These are phyloP conservation scores for Vigna radiata DNA, from an alignment of 306 rosid species.

Conservation along the genomic window DNA sequence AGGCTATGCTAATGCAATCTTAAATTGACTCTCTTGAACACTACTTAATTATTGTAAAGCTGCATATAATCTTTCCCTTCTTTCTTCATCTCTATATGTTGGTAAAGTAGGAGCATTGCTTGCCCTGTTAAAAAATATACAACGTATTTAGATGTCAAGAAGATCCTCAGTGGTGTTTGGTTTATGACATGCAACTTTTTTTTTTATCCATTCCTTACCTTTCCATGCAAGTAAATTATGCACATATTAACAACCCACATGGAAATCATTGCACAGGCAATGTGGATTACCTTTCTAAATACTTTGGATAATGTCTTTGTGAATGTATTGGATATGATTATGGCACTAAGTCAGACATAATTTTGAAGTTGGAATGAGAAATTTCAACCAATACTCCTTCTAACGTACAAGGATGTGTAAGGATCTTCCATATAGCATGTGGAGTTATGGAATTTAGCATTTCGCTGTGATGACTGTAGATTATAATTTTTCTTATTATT, in stretches of 20 bases:
- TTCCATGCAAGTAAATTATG: not conserved
- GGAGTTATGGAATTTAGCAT: constrained; percentile 21
- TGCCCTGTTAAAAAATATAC: not conserved
- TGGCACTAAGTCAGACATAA: not conserved
- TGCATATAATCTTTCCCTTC: not conserved
- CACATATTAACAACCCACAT: constrained; percentile 1
- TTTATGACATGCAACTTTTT: not conserved
- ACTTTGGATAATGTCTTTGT: not conserved
- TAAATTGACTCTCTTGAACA: not conserved
- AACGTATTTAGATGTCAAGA: not conserved
- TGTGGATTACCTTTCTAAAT: constrained; percentile 1
- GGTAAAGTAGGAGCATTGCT: not conserved
- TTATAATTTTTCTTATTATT: too few species aligned
- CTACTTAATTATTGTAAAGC: not conserved
- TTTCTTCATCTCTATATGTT: not conserved
- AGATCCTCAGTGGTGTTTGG: not conserved
- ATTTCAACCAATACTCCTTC: not conserved
- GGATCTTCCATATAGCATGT: constrained; percentile 4
- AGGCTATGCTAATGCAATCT: constrained; percentile 29
- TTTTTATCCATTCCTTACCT: too few species aligned
- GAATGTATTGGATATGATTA: constrained; percentile 4
- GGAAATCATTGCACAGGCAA: constrained; percentile 1
- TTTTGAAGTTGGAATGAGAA: not conserved
- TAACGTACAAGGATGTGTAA: not conserved
- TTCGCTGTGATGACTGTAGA: not conserved